Evolutionary conservation across 139 green algal species (phyloP).

Genomic region (Micromonas commoda): DNA sequence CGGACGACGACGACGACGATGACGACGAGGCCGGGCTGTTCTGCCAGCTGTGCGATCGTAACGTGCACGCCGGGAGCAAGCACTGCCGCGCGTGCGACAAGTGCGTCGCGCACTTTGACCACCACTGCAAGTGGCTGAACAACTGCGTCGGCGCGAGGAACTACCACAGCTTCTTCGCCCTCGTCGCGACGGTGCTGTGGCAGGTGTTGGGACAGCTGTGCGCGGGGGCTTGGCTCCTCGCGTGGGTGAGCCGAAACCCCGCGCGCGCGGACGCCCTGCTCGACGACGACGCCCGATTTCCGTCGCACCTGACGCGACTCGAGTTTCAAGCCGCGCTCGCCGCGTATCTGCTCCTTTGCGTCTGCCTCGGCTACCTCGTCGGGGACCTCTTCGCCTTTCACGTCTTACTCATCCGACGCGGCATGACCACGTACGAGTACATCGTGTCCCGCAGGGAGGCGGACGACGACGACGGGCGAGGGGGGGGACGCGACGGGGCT

Average conservation of each 20-base stretch:
- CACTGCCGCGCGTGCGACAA: constrained; percentile 65
- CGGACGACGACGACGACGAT: background rate
- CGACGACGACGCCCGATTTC: background rate
- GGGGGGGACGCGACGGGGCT: too few relatives aligned
- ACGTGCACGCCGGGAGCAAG: constrained; percentile 42
- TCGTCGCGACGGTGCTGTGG: background rate
- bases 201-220: background rate
- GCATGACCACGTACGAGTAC: constrained; percentile 67
- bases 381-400: constrained; percentile 63
- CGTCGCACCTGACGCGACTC: background rate
- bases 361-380: constrained; percentile 33
- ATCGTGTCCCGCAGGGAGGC: constrained; percentile 39
- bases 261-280: too few relatives aligned
- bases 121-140: constrained; percentile 73
- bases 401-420: constrained; percentile 48
- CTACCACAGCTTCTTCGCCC: constrained; percentile 59
- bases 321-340: background rate
- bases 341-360: background rate
- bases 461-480: background rate
- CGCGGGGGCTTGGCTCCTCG: background rate
- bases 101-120: constrained; percentile 66
- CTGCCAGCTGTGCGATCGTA: background rate
- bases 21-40: background rate
- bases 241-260: background rate
- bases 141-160: constrained; percentile 66